Percentiles rank a stretch among this genome's conserved stretches.
These are phyloP conservation scores for Citrus hindsii DNA, from an alignment of 345 rosid genomes.

Conservation along the genomic window DNA sequence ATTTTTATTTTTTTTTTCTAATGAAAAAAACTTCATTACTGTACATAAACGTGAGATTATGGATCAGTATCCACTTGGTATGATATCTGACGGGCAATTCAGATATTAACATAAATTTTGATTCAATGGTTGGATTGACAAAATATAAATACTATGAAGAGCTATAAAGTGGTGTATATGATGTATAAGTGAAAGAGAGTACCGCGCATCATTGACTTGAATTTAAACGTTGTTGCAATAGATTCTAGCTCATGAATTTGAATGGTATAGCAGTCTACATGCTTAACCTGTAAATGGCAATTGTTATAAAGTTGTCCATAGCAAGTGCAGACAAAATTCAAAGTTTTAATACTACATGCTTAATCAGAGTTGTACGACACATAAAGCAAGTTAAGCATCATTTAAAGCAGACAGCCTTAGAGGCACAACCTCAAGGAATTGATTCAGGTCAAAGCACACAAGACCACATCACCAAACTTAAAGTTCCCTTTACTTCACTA, in stretches of 20 bases:
- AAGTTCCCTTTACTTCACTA: not conserved
- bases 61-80: not conserved
- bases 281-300: conserved; percentile 60
- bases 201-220: conserved; percentile 98
- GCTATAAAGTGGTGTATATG: not conserved
- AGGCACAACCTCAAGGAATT: not conserved
- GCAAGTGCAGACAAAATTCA: not conserved
- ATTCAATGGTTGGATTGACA: not conserved
- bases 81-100: not conserved
- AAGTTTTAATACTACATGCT: not conserved
- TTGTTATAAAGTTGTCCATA: not conserved
- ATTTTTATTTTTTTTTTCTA: too few species aligned
- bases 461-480: not conserved
- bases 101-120: not conserved
- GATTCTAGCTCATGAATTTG: conserved; percentile 81
- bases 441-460: not conserved
- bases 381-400: not conserved
- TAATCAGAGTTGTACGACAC: not conserved
- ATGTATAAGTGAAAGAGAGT: conserved; percentile 10
- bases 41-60: not conserved
- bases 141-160: not conserved
- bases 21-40: not conserved
- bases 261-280: conserved; percentile 75
- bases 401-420: not conserved
- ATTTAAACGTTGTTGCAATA: conserved; percentile 61